A percentile compares a stretch with the other conserved stretches of the same genome.
phyloP scores from a whole-genome alignment of 495 filamentous ascomycete genomes.

The Xylona heveae region DNA sequence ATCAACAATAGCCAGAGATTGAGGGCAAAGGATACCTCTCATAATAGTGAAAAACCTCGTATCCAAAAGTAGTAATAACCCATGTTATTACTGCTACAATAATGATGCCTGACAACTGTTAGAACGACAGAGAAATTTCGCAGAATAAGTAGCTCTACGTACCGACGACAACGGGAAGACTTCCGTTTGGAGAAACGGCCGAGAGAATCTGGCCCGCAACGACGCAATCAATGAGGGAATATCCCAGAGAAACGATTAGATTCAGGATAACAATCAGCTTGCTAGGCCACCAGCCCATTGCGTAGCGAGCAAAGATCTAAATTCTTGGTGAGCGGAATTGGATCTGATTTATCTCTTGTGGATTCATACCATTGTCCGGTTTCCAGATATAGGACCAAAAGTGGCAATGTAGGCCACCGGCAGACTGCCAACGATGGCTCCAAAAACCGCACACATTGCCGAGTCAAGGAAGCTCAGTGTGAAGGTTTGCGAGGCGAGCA shows the following conservation, averaged over 20 bases:
- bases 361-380: constrained; percentile 39
- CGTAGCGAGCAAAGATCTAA: constrained; percentile 45
- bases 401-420: constrained; percentile 47
- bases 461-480: constrained; percentile 45
- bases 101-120: constrained; percentile 54
- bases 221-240: constrained; percentile 46
- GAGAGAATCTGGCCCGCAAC: constrained; percentile 56
- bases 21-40: constrained; percentile 27
- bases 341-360: constrained; percentile 4
- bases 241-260: constrained; percentile 49
- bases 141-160: too few relatives aligned
- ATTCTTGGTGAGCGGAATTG: neutral
- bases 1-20: constrained; percentile 3
- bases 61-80: constrained; percentile 52
- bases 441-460: constrained; percentile 42
- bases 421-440: constrained; percentile 32
- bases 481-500: constrained; percentile 51
- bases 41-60: constrained; percentile 48
- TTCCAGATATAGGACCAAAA: constrained; percentile 49
- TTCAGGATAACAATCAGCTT: constrained; percentile 55
- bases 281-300: constrained; percentile 65
- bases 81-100: constrained; percentile 44
- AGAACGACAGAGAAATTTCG: too few relatives aligned
- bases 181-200: constrained; percentile 38
- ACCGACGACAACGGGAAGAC: constrained; percentile 42